Percentiles rank a stretch among this genome's conserved stretches.
phyloP scores from a whole-genome alignment of 108 stramenopile species.

The Skeletonema marinoi region DNA sequence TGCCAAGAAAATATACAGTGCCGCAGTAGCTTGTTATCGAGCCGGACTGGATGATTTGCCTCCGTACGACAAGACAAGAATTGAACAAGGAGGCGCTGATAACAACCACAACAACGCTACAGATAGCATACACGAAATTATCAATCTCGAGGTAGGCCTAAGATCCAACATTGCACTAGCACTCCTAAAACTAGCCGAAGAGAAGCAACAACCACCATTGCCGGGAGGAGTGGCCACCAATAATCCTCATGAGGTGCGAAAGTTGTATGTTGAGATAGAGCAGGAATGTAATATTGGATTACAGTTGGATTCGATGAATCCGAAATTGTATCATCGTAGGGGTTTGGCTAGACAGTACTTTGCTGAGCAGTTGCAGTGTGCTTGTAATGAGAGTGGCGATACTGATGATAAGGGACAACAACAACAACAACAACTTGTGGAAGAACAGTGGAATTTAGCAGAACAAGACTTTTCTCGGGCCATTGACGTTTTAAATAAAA shows the following conservation, averaged over 20 bases:
- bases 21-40: conserved; percentile 12
- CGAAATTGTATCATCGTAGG: conserved; percentile 29
- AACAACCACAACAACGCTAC: too few relatives aligned
- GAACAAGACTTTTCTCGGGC: conserved; percentile 4
- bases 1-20: neutral
- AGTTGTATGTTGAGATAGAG: conserved; percentile 1
- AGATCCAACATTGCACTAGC: conserved; percentile 34
- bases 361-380: neutral
- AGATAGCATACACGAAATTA: neutral
- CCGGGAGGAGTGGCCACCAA: neutral
- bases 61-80: neutral
- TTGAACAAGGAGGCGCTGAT: too few relatives aligned
- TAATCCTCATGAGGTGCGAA: neutral
- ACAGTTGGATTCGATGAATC: conserved; percentile 18
- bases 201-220: neutral
- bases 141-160: conserved; percentile 15
- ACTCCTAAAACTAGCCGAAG: conserved; percentile 10
- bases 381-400: neutral
- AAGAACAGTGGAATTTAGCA: neutral
- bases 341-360: conserved; percentile 3
- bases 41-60: conserved; percentile 6
- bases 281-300: conserved; percentile 17
- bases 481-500: neutral
- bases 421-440: neutral
- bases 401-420: neutral